Base-by-base conservation (phyloP, 768 basidiomycete species). In the Nidula microcarpa region DNA sequence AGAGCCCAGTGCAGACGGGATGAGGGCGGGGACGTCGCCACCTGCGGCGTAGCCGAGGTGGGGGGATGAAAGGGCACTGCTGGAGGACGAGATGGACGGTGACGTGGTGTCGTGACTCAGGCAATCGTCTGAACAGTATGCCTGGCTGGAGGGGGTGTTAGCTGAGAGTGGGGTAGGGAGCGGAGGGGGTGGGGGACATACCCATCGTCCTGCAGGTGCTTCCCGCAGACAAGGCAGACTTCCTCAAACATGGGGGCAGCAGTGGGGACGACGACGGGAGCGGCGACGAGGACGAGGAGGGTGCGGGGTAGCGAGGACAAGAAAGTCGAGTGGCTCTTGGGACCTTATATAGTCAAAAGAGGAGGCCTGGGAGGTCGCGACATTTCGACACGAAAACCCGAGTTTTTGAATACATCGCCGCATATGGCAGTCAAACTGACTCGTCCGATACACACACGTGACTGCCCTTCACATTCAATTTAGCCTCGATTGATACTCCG, bases 61-160 rank as follows among this genome's bases (percentile, higher is more conserved):
- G 0, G 88, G 88, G 6, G 88, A 89, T 8, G 86, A 83, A 56
- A 86, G 79, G 39, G 81, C 75, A 58, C 86, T 87, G 66, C 85
- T 87, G 5, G 81, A 74, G 5, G 82, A 82, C 33, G 85, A 87
- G 43, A 86, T 74, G 43, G 84, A 83, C 1, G 87, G 86, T 0
- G 86, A 87, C 4, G 81, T 79, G 51, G 79, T 68, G 67, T 89
- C 88, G 47, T 72, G 67, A 54, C 66, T 73, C 62, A 85, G 80
- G 64, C 88, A 90, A 57, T 80, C 77, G 59, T 84, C 82, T 62
- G 82, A 85, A 70, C 87, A 89, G 66, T 89, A 90, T 0, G 82
- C 79, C 54, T 76, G 80, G 53, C 86, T 87, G 56, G 48, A 35
- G 35, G 23, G 23, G 23, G 23, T 23, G 23, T 23, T 4, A 23